Evolutionary conservation across 352 stramenopile species (phyloP).

Genomic region (Pythium apleroticum): DNA sequence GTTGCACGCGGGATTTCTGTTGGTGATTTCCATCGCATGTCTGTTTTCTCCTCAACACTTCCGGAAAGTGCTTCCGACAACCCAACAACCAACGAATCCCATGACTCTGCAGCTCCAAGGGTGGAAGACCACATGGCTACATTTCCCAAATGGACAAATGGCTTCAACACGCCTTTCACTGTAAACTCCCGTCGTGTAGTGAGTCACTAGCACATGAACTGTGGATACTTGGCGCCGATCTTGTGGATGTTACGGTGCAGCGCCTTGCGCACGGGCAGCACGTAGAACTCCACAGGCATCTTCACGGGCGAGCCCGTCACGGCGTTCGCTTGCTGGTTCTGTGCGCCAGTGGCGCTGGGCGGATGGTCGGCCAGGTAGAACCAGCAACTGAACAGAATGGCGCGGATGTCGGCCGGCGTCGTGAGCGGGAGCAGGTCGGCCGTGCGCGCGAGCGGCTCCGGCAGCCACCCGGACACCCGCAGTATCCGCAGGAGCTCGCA

Average conservation of each 20-base stretch:
- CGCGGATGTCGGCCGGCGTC: conserved; percentile 65
- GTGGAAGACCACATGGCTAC: conserved; percentile 11
- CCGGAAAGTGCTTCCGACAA: not conserved
- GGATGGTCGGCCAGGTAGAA: conserved; percentile 81
- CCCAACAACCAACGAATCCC: not conserved
- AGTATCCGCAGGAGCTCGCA: conserved; percentile 68
- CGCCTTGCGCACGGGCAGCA: conserved; percentile 73
- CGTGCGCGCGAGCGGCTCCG: conserved; percentile 43
- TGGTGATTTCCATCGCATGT: not conserved
- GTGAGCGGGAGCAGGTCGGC: conserved; percentile 69
- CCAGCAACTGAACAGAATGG: conserved; percentile 83
- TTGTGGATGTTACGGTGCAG: conserved; percentile 76
- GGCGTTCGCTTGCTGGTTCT: conserved; percentile 24
- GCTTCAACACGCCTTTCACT: not conserved
- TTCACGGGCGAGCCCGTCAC: conserved; percentile 23
- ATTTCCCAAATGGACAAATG: not conserved
- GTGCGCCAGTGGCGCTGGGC: conserved; percentile 23
- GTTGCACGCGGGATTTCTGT: not conserved
- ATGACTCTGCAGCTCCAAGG: not conserved
- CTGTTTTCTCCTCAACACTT: conserved; percentile 1
- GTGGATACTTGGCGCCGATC: conserved; percentile 67
- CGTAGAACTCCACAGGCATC: conserved; percentile 73
- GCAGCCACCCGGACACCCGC: conserved; percentile 57
- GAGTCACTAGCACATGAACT: conserved; percentile 58
- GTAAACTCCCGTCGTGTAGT: no score